phyloP scores from a whole-genome alignment of 2,329 filamentous ascomycete genomes.

The Phaeosphaeriaceae sp. region DNA sequence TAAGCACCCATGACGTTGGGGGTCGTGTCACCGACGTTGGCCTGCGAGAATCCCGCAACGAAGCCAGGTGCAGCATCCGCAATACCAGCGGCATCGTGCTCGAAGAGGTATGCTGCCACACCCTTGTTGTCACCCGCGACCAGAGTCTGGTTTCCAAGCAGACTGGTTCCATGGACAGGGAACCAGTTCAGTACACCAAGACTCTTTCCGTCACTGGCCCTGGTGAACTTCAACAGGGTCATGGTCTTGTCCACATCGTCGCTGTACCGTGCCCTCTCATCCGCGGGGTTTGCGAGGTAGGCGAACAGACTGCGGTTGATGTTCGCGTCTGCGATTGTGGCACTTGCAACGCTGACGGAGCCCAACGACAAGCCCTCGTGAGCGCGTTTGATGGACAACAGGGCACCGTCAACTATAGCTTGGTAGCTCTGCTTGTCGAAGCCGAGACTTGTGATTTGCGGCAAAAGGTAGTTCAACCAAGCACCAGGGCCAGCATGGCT shows the following conservation, averaged over 20 bases:
- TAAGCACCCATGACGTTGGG: conserved; percentile 88
- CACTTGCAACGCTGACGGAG: conserved; percentile 72
- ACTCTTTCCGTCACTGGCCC: conserved; percentile 75
- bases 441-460: conserved; percentile 86
- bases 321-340: conserved; percentile 76
- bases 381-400: conserved; percentile 81
- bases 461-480: conserved; percentile 93
- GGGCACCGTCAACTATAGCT: conserved; percentile 84
- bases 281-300: conserved; percentile 83
- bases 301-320: conserved; percentile 89
- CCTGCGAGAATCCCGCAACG: conserved; percentile 90
- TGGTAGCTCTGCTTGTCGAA: conserved; percentile 87
- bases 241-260: conserved; percentile 76
- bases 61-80: conserved; percentile 68
- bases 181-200: conserved; percentile 90
- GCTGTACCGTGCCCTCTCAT: conserved; percentile 75
- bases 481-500: conserved; percentile 90
- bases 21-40: conserved; percentile 88
- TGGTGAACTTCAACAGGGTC: conserved; percentile 79
- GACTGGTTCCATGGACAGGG: conserved; percentile 87
- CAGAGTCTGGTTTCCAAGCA: conserved; percentile 90
- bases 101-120: conserved; percentile 84
- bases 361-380: conserved; percentile 76
- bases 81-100: conserved; percentile 67
- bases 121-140: conserved; percentile 97